Evolutionary conservation across 192 early-diverging fungal genomes (phyloP).

Genomic region (Podila verticillata): DNA sequence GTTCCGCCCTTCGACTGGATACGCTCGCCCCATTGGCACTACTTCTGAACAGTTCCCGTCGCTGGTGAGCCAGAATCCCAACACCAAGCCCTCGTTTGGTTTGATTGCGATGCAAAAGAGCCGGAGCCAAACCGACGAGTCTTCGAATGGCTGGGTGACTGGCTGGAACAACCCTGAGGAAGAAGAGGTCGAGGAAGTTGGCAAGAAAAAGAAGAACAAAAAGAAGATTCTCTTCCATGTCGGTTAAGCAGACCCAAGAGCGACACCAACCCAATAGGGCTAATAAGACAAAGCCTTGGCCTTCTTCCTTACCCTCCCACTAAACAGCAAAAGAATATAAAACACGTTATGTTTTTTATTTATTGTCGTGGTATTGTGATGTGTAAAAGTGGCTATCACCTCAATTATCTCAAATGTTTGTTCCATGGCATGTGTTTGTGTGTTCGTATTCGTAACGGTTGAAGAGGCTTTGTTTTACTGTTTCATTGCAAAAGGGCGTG

Average conservation of each 20-base stretch:
- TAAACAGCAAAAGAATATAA: not conserved
- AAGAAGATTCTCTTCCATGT: conserved; percentile 76
- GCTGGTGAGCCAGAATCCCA: conserved; percentile 27
- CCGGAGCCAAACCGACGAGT: conserved; percentile 37
- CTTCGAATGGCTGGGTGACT: conserved; percentile 37
- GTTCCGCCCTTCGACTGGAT: conserved; percentile 30
- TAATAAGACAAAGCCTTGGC: not conserved
- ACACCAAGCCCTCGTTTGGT: conserved; percentile 44
- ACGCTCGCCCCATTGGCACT: conserved; percentile 6
- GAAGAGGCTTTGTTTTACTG: too few relatives aligned
- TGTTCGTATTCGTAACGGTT: too few relatives aligned
- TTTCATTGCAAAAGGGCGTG: too few relatives aligned
- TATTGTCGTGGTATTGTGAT: too few relatives aligned
- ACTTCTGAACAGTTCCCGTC: conserved; percentile 34
- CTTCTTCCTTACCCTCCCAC: not conserved
- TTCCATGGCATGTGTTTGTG: too few relatives aligned
- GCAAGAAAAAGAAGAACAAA: conserved; percentile 70
- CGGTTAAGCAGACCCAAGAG: too few relatives aligned
- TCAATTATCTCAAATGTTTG: too few relatives aligned
- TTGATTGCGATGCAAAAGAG: conserved; percentile 28
- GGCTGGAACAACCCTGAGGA: conserved; percentile 30
- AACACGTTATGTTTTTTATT: too few relatives aligned
- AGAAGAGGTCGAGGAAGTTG: conserved; percentile 45
- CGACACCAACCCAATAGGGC: too few relatives aligned
- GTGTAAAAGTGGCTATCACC: too few relatives aligned